Conservation (phyloP, 2,329 filamentous ascomycete species). For the Zasmidium citrigriseum region DNA sequence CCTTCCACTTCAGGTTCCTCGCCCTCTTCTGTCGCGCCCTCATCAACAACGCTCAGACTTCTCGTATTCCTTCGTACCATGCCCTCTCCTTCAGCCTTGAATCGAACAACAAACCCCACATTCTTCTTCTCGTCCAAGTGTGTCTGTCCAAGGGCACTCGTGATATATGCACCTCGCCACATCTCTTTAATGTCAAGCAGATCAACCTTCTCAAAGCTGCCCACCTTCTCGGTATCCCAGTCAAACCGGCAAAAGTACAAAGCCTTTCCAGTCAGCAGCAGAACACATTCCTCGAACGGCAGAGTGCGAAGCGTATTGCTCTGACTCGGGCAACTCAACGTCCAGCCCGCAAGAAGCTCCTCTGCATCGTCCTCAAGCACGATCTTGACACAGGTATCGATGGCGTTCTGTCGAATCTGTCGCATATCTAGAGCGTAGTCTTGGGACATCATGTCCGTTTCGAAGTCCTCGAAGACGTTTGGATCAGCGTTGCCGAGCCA, state of each 20-base stretch:
- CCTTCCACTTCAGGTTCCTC: slow-evolving; percentile 1
- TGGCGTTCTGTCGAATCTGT: slow-evolving; percentile 82
- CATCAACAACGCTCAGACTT: slow-evolving; percentile 64
- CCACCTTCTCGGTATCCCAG: slow-evolving; percentile 93
- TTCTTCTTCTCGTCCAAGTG: slow-evolving; percentile 80
- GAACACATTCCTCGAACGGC: slow-evolving; percentile 83
- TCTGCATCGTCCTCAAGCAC: slow-evolving; percentile 79
- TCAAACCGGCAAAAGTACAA: slow-evolving; percentile 90
- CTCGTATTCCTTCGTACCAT: slow-evolving; percentile 81
- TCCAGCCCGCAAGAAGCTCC: slow-evolving; percentile 88
- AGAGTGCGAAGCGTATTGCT: slow-evolving; percentile 67
- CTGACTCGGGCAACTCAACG: slow-evolving; percentile 72
- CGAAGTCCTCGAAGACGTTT: slow-evolving; percentile 89
- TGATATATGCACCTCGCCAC: slow-evolving; percentile 84
- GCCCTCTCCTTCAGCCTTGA: slow-evolving; percentile 66
- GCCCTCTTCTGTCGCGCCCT: slow-evolving; percentile 36
- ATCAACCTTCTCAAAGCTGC: slow-evolving; percentile 83
- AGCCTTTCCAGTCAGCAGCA: slow-evolving; percentile 81
- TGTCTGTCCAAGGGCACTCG: slow-evolving; percentile 75
- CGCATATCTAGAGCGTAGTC: slow-evolving; percentile 87
- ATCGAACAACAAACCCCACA: slow-evolving; percentile 79
- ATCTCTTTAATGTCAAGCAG: slow-evolving; percentile 72
- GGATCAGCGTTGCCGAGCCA: slow-evolving; percentile 84
- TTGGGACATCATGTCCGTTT: slow-evolving; percentile 86
- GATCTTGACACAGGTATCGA: slow-evolving; percentile 83